These are phyloP conservation scores for Calonectria honghensis DNA, from an alignment of 2,329 filamentous ascomycete species.

Conservation along the genomic window DNA sequence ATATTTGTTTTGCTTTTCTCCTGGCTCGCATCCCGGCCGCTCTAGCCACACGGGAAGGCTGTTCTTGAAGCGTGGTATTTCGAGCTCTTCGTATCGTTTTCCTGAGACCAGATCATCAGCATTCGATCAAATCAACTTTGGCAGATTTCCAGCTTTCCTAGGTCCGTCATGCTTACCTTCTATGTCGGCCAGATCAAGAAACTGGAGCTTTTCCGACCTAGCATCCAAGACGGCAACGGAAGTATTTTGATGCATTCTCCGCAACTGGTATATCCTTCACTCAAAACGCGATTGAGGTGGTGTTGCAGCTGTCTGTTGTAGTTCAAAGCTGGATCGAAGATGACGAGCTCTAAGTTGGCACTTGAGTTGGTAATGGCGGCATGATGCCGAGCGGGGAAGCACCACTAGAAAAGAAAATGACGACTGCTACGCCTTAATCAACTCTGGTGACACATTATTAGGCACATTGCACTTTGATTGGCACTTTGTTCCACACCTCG, in stretches of 20 bases:
- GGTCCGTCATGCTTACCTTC: slow-evolving; percentile 1
- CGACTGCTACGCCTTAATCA: not conserved
- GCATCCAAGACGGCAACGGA: slow-evolving; percentile 30
- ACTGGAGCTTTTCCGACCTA: slow-evolving; percentile 19
- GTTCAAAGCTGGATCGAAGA: not conserved
- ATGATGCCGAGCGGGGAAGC: not conserved
- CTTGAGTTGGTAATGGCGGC: not conserved
- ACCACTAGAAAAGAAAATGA: slow-evolving; percentile 9
- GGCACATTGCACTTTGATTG: not conserved
- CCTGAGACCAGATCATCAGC: not conserved
- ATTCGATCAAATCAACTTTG: not conserved
- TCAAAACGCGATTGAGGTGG: not conserved
- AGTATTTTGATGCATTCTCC: not conserved
- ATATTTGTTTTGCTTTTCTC: not conserved
- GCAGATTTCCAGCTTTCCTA: not conserved
- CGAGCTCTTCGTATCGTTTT: slow-evolving; percentile 8
- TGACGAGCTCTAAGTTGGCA: not conserved
- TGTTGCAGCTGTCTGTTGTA: not conserved
- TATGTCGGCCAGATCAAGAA: slow-evolving; percentile 11
- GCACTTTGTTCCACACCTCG: not conserved
- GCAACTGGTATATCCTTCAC: not conserved
- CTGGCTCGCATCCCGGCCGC: slow-evolving; percentile 10
- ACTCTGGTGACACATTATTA: not conserved
- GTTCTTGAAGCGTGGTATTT: slow-evolving; percentile 28
- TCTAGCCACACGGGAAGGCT: slow-evolving; percentile 21